Base-by-base conservation (phyloP, 768 basidiomycete genomes). In the Leccinum ochraceum region DNA sequence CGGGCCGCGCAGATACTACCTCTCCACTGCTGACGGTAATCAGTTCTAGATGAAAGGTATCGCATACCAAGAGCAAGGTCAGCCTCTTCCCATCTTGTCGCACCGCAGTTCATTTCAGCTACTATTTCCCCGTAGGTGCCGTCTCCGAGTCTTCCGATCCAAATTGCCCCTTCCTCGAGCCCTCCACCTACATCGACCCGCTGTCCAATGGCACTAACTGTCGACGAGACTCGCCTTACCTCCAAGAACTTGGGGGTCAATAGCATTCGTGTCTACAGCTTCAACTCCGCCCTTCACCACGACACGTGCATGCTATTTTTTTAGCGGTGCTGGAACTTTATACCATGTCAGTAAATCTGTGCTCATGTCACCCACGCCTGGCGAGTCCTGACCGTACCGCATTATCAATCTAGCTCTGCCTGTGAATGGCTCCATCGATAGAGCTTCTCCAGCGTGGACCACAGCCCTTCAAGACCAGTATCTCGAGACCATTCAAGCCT, bases 41-140 rank as follows among this genome's bases (percentile, higher is more conserved):
- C 77, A 94, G 56, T 95, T 95, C 76, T 95, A 86, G 75, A 89
- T 97, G 77, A 93, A 92, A 74, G 92, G 92, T 56, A 76, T 94
- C 58, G 89, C 90, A 11, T 94, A 94, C 74, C 92, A 94, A 72
- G 80, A 83, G 61, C 90, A 94, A 76, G 93, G 94, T 86, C 60
- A 54, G 32, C 61, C 4, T 32, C 26, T 32, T 20, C 8, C 9
- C 5, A 50, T 0, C 13, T 3, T 59, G 24, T 46, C 9, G 22
- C 22, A 17, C 24, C 11, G 16, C 36, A 30, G 49, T n/a, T 59
- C 63, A 16, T 7, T 51, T 48, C 36, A 61, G 50, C 13, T 13
- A 28, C 8, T 28, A 28, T 60, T 46, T 11, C n/a, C 10, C 26
- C 54, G 7, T 30, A 81, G 80, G 80, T 61, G 63, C 59, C 34